Evolutionary conservation across 805 yeast species (phyloP).

Genomic region (Pichia membranifaciens): DNA sequence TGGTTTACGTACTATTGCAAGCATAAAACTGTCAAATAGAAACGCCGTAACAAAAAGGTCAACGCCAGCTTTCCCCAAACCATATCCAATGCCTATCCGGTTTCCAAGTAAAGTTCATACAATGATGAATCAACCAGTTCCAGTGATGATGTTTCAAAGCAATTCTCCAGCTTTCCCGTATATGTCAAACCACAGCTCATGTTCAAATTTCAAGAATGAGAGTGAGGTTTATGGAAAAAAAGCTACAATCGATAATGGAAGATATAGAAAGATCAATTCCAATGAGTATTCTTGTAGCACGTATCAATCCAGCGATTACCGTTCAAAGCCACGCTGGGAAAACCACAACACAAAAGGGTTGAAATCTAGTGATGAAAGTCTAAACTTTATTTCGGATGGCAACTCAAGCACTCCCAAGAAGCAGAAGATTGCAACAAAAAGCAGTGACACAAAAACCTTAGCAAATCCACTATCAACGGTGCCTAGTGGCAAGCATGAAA

Average conservation of each 20-base stretch:
- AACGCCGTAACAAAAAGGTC: neutral
- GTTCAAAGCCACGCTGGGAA: too few species aligned
- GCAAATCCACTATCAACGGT: neutral
- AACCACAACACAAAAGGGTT: too few species aligned
- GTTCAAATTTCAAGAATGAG: too few species aligned
- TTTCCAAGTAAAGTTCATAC: neutral
- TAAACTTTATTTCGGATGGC: neutral
- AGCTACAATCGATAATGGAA: too few species aligned
- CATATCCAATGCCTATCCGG: neutral
- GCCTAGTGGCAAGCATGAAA: neutral
- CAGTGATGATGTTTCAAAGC: neutral
- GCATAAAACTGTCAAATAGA: neutral
- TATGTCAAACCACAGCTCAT: neutral
- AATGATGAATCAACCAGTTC: neutral
- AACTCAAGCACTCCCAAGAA: conserved; percentile 9
- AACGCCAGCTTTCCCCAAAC: neutral
- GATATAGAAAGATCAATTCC: too few species aligned
- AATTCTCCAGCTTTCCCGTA: neutral
- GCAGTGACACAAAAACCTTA: neutral
- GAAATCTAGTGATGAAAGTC: neutral
- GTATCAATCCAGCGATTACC: too few species aligned
- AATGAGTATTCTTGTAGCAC: too few species aligned
- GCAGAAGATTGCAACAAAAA: neutral
- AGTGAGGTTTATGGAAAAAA: neutral
- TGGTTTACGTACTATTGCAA: neutral